A percentile compares a stretch with the other conserved stretches of the same genome.
Evolutionary conservation across 345 rosid species (phyloP).

Genomic region (Pugionium dolabratum): DNA sequence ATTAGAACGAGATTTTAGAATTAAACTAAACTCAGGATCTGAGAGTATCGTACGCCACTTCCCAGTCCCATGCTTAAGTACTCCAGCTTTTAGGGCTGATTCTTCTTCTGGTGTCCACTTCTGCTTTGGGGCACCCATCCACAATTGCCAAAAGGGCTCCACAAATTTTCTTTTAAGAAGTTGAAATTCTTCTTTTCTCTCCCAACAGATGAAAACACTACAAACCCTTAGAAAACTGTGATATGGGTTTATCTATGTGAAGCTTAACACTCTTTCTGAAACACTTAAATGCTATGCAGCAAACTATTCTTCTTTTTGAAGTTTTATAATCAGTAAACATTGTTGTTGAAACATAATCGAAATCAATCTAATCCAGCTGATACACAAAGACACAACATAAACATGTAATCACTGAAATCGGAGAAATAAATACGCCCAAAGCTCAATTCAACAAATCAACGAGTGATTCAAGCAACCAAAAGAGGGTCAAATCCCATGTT

Average conservation of each 20-base stretch:
- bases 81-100: constrained; percentile 97
- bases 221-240: constrained; percentile 19
- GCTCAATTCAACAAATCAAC: constrained; percentile 17
- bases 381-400: no score
- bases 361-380: constrained; percentile 10
- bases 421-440: neutral
- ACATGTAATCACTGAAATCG: no score
- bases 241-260: neutral
- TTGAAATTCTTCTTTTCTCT: neutral
- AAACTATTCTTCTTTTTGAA: no score
- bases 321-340: no score
- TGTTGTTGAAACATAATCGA: constrained; percentile 36
- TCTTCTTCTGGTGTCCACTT: constrained; percentile 99
- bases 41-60: constrained; percentile 98
- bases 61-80: constrained; percentile 86
- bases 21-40: constrained; percentile 76
- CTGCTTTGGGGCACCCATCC: constrained; percentile 99
- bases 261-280: neutral
- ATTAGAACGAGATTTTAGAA: constrained; percentile 82
- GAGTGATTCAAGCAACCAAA: neutral
- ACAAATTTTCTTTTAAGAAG: neutral
- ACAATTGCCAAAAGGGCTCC: constrained; percentile 20
- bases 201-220: constrained; percentile 33
- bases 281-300: neutral
- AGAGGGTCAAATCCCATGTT: neutral